phyloP scores from a whole-genome alignment of 2,329 filamentous ascomycete species.

The Hypomyces perniciosus region DNA sequence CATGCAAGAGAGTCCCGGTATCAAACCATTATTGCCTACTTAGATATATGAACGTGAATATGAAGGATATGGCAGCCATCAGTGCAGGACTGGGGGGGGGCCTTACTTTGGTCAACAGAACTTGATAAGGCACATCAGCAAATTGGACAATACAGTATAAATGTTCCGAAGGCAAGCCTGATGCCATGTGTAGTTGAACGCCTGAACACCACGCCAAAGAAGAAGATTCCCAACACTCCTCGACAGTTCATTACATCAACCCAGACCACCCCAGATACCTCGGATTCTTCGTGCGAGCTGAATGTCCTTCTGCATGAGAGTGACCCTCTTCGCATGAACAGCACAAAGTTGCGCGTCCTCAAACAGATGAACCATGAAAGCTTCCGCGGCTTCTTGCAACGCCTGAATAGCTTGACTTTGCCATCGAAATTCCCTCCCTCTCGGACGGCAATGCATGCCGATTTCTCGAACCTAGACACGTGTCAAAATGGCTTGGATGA shows the following conservation, averaged over 20 bases:
- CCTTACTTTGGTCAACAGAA: no score
- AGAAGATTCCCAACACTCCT: no score
- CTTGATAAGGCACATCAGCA: no score
- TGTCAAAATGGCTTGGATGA: not conserved
- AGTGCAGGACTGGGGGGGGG: no score
- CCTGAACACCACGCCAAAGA: not conserved
- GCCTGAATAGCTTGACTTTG: constrained; percentile 92
- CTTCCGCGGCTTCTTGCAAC: constrained; percentile 92
- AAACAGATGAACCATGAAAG: constrained; percentile 93
- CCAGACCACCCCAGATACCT: constrained; percentile 66
- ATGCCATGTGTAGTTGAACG: no score
- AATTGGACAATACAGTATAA: no score
- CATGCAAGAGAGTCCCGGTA: no score
- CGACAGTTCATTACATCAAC: constrained; percentile 22
- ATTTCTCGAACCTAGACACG: constrained; percentile 53
- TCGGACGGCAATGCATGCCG: constrained; percentile 56
- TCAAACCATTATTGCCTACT: no score
- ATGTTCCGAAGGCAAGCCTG: no score
- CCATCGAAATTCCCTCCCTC: constrained; percentile 74
- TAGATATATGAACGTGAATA: no score
- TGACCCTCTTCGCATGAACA: constrained; percentile 93
- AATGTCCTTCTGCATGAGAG: constrained; percentile 97
- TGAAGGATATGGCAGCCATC: no score
- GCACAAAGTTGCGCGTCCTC: constrained; percentile 81
- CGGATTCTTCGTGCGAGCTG: constrained; percentile 80